A percentile compares a stretch with the other conserved stretches of the same genome.
These are phyloP conservation scores for Papilionanthe hybrid DNA, from an alignment of 116 monocot genomes.

Conservation along the genomic window DNA sequence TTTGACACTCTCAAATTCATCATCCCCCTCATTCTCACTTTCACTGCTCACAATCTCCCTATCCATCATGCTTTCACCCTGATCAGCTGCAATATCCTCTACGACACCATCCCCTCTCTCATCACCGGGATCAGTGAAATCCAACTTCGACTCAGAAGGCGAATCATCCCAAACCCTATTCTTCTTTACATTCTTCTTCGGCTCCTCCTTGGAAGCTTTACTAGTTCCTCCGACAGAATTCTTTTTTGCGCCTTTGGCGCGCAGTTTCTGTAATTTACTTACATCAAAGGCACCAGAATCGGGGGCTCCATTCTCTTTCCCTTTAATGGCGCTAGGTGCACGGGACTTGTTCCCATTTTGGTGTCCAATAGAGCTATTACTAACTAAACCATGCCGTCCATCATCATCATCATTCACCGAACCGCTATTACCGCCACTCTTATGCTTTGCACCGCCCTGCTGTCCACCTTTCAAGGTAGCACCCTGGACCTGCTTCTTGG, in stretches of 20 bases:
- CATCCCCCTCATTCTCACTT: constrained; percentile 72
- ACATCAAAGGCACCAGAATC: constrained; percentile 87
- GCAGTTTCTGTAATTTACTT: constrained; percentile 81
- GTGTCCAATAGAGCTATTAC: constrained; percentile 27
- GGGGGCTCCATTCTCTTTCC: constrained; percentile 59
- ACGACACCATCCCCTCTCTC: constrained; percentile 66
- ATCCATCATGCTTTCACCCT: constrained; percentile 99
- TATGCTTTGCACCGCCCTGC: constrained; percentile 28
- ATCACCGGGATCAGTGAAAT: constrained; percentile 75
- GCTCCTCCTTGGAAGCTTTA: constrained; percentile 40
- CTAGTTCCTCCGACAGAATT: constrained; percentile 13
- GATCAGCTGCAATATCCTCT: constrained; percentile 42
- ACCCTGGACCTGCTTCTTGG: constrained; percentile 36
- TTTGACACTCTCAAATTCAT: constrained; percentile 41
- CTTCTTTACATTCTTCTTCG: constrained; percentile 72
- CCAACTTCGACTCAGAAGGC: constrained; percentile 53
- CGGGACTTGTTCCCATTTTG: constrained; percentile 27
- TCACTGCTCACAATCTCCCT: constrained; percentile 75
- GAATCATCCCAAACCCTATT: constrained; percentile 93
- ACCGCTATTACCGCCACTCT: constrained; percentile 16
- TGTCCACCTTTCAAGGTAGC: constrained; percentile 10
- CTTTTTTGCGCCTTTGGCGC: constrained; percentile 66
- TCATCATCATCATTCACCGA: constrained; percentile 55
- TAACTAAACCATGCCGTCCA: constrained; percentile 22
- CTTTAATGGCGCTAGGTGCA: constrained; percentile 21